A percentile compares a stretch with the other conserved stretches of the same genome.
These are phyloP conservation scores for Backusella parvicylindrica DNA, from an alignment of 192 early-diverging fungal species.

Conservation along the genomic window DNA sequence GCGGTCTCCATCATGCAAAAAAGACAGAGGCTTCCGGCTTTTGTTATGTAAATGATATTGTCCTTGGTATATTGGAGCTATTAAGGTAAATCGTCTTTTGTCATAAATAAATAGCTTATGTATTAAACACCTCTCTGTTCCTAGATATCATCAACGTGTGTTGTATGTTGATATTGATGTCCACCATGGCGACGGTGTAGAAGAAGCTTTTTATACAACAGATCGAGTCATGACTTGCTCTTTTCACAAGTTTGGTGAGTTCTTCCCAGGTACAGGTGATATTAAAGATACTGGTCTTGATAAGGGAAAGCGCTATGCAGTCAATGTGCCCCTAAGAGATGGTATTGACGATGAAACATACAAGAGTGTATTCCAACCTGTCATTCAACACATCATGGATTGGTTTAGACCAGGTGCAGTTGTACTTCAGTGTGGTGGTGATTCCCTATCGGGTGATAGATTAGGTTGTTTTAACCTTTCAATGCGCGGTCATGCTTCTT, in stretches of 20 bases:
- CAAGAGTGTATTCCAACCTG: conserved; percentile 84
- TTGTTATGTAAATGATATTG: conserved; percentile 97
- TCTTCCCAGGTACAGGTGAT: conserved; percentile 97
- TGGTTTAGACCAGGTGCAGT: conserved; percentile 89
- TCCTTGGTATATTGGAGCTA: conserved; percentile 83
- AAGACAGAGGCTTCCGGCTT: conserved; percentile 89
- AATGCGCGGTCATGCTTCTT: conserved; percentile 91
- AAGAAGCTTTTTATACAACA: conserved; percentile 98
- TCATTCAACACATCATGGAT: conserved; percentile 81
- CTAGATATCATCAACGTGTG: conserved; percentile 80
- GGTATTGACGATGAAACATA: conserved; percentile 94
- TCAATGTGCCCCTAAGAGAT: conserved; percentile 94
- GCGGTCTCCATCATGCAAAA: conserved; percentile 82
- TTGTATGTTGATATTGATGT: conserved; percentile 98
- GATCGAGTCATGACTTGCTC: conserved; percentile 99
- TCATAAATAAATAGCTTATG: background rate
- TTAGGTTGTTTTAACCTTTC: conserved; percentile 94
- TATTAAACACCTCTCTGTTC: background rate
- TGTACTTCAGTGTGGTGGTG: conserved; percentile 95
- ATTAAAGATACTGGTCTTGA: conserved; percentile 91
- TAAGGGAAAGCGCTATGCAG: conserved; percentile 87
- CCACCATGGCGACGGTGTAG: conserved; percentile 98
- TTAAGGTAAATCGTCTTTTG: conserved; percentile 54
- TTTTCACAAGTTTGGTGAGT: conserved; percentile 99
- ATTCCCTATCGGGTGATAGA: conserved; percentile 90